Conservation (phyloP, 345 rosid species). For the Gossypium sturtianum region DNA sequence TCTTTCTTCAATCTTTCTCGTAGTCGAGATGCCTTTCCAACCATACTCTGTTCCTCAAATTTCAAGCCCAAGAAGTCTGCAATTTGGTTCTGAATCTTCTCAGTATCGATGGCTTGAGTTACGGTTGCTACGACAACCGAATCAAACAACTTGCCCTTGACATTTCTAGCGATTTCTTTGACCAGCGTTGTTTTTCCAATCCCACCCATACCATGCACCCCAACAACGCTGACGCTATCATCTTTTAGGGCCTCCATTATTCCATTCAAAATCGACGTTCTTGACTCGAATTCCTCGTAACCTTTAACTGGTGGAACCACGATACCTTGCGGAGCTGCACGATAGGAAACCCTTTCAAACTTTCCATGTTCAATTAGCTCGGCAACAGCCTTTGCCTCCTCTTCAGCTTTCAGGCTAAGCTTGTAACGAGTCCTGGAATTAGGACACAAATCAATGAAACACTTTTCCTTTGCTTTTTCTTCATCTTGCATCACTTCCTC, state of each 20-base stretch:
- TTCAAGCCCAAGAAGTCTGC: slow-evolving; percentile 2
- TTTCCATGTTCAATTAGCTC: neutral
- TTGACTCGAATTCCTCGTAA: neutral
- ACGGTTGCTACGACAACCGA: too few species aligned
- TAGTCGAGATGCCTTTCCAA: neutral
- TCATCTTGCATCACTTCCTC: too few species aligned
- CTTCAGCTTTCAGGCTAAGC: too few species aligned
- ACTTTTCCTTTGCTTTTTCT: too few species aligned
- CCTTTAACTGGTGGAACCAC: neutral
- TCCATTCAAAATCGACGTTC: neutral
- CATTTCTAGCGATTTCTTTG: too few species aligned
- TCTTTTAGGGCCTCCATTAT: neutral
- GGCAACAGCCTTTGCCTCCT: too few species aligned
- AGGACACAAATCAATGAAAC: too few species aligned
- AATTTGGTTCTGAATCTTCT: neutral
- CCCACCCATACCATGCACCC: too few species aligned
- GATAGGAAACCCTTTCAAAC: neutral
- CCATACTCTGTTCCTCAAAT: neutral
- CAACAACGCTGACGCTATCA: neutral
- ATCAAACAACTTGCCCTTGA: too few species aligned
- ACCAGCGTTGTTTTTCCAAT: too few species aligned
- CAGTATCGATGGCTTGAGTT: too few species aligned
- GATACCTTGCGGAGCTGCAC: neutral
- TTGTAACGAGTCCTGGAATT: too few species aligned
- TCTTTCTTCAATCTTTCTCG: neutral